These are phyloP conservation scores for Lachancea sp. DNA, from an alignment of 805 yeast genomes.

Conservation along the genomic window DNA sequence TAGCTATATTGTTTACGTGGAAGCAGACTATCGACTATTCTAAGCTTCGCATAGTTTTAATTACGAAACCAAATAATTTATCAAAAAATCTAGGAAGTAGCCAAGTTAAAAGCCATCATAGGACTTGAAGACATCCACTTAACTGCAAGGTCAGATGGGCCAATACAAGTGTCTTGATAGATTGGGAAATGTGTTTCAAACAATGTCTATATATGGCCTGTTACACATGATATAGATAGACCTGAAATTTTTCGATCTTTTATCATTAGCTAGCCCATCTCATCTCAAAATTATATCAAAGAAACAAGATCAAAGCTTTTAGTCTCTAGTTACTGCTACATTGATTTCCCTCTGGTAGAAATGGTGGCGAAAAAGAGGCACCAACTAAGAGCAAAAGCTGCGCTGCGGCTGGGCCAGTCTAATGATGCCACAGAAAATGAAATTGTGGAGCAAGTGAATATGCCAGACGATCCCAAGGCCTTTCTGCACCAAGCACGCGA, in stretches of 20 bases:
- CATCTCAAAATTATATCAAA: background rate
- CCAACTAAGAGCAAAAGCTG: conserved; percentile 39
- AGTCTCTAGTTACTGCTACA: background rate
- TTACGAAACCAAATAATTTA: no score
- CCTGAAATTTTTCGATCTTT: background rate
- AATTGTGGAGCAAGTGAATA: conserved; percentile 9
- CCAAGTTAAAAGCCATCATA: no score
- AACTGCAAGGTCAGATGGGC: no score
- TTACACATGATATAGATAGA: background rate
- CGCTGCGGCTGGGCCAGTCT: conserved; percentile 22
- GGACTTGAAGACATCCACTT: no score
- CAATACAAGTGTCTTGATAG: no score
- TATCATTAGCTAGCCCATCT: background rate
- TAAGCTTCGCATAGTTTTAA: no score
- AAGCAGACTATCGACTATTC: no score
- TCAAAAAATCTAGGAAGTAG: no score
- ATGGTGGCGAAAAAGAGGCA: conserved; percentile 45
- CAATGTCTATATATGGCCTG: no score
- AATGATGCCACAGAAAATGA: conserved; percentile 8
- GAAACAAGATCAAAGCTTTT: background rate
- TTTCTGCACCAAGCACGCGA: conserved; percentile 47
- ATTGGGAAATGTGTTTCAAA: no score
- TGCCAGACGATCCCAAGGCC: conserved; percentile 38
- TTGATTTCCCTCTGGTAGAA: background rate
- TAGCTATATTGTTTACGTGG: no score